Evolutionary conservation across 768 basidiomycete genomes (phyloP), one percentile per base, ranked within the genome.

Genomic region (Tricholoma sp.): DNA sequence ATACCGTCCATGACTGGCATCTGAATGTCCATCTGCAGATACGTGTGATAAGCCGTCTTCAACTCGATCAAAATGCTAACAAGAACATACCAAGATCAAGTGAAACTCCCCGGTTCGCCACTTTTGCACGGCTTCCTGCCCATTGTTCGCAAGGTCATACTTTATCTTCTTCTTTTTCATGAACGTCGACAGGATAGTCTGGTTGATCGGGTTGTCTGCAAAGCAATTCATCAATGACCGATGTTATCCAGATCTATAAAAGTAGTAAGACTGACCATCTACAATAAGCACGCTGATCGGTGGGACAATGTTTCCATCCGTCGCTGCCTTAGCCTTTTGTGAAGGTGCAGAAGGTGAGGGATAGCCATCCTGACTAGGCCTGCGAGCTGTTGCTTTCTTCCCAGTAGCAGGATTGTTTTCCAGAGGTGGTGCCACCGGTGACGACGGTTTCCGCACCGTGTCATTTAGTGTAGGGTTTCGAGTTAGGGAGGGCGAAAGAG

Each of bases 1-100:
- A 98, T 97, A 33, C 97, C 97, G 71, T 96, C 93, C 91, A 97
- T 98, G 63, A 98, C 87, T 8, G 97, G 97, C 84, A 99, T 94
- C 72, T 98, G 96, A 53, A 99, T 98, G 75, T 99, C 97, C 97
- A 99, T 99, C 96, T 98, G 61, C 3, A 57, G 29, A 33, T n/a
- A 12, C 15, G 24, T 61, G 47, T 31, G 44, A 57, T 6, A 34
- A 59, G 20, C 31, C 36, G n/a, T 17, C 37, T 34, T 20, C 17
- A 44, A 41, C 44, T 10, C 37, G 20, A 33, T n/a, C 6, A 31
- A n/a, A 15, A 56, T 54, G 32, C 34, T 10, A 24, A 44, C 18
- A 12, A 44, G 10, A 45, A 76, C 91, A 61, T 59, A 97, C 96
- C 72, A 99, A 73, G 54, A 99, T 98, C 50, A 99, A 79, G 75